Base-by-base conservation (phyloP, 352 stramenopile species). In the Thraustochytrium sp. region DNA sequence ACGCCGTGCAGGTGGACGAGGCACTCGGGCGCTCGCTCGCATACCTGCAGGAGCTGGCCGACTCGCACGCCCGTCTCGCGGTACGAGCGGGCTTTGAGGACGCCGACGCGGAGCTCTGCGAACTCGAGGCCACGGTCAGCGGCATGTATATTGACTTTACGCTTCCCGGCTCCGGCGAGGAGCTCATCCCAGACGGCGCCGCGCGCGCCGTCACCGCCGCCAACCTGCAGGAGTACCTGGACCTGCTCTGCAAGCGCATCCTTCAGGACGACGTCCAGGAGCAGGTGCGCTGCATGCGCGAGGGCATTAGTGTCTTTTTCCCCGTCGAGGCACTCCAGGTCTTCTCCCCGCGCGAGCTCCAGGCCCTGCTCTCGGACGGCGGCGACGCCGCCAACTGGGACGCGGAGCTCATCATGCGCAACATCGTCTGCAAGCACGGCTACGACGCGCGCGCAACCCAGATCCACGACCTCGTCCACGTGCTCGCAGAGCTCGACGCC, bases 341-440 rank as follows among this genome's bases (percentile, higher is more conserved):
- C 18, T 93, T 95, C 65, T 88, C 89, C 44, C 85, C 92, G 0
- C 2, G 51, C 18, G 92, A 94, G 85, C 86, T 94, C 2, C 90
- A 93, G 84, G 61, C 74, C n/a, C 80, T 94, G 53, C 72, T 94
- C 4, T 88, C 88, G 21, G 91, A 64, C 26, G 68, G 48, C 68
- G 40, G 92, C 68, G 87, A 89, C 68, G 63, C 75, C 0, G 85
- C 21, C 21, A 85, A 87, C 84, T 96, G 91, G 91, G 87, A 90
- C 80, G 91, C 91, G 49, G 88, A 90, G 26, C 88, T 92, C 68
- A 88, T 96, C 53, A 89, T 89, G 9, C 86, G 89, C 49, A 89
- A 92, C 86, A 93, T 94, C 85, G 89, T 95, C 53, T 95, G 91
- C 73, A 89, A 92, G 62, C 92, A 96, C 85, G 92, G 92, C 16